phyloP scores from a whole-genome alignment of 2,329 filamentous ascomycete species.

The Penicillium sp. region DNA sequence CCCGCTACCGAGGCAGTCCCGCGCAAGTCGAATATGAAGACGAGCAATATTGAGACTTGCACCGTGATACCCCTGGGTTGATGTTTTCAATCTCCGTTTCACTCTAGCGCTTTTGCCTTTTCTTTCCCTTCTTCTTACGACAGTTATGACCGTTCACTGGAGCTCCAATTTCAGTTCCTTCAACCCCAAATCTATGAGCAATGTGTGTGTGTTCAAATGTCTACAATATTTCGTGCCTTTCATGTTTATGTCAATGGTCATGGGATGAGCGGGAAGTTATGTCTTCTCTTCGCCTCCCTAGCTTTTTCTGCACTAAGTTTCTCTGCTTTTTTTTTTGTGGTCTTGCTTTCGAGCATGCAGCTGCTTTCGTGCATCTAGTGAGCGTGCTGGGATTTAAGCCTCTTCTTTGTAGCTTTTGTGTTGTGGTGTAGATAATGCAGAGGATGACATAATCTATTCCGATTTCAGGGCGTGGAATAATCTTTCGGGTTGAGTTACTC shows the following conservation, averaged over 20 bases:
- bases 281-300: neutral
- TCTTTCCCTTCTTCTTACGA: conserved; percentile 7
- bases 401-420: neutral
- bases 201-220: conserved; percentile 5
- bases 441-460: neutral
- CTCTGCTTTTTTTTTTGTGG: neutral
- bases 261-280: neutral
- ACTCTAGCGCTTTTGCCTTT: conserved; percentile 5
- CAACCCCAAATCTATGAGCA: conserved; percentile 2
- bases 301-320: neutral
- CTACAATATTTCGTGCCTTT: conserved; percentile 2
- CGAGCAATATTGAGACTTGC: conserved; percentile 31
- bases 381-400: neutral
- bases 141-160: neutral
- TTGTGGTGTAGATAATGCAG: conserved; percentile 1
- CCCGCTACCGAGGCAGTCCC: conserved; percentile 41
- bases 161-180: conserved; percentile 1
- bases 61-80: conserved; percentile 23
- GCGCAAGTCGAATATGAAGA: conserved; percentile 41
- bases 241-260: neutral
- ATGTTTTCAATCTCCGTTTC: conserved; percentile 10
- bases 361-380: neutral
- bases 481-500: neutral
- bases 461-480: neutral
- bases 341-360: neutral